A percentile compares a stretch with the other conserved stretches of the same genome.
These are phyloP conservation scores for Gossypium herbaceum DNA, from an alignment of 345 rosid species.

Conservation along the genomic window DNA sequence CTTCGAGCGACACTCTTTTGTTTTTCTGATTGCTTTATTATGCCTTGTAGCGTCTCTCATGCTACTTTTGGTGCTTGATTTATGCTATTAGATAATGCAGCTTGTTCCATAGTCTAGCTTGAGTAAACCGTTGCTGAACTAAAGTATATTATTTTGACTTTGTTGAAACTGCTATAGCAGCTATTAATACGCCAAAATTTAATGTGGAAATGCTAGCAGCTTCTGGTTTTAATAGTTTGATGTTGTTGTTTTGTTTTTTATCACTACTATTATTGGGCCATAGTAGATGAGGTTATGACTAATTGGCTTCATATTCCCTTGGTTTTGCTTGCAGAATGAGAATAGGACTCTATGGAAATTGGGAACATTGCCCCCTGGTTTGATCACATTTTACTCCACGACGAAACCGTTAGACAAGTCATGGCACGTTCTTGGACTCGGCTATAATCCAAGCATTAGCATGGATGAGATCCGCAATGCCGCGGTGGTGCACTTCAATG, in stretches of 20 bases:
- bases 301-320: not conserved
- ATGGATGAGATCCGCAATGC: slow-evolving; percentile 61
- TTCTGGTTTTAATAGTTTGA: not conserved
- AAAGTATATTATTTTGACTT: not conserved
- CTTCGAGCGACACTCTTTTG: not conserved
- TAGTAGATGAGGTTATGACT: not conserved
- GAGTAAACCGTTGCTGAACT: not conserved
- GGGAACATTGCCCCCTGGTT: slow-evolving; percentile 32
- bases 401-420: slow-evolving; percentile 91
- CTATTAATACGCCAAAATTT: not conserved
- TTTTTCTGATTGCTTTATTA: not conserved
- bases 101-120: not conserved
- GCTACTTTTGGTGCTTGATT: not conserved
- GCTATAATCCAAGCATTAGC: slow-evolving; percentile 90
- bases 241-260: not conserved
- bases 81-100: not conserved
- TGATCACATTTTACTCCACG: slow-evolving; percentile 89
- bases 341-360: slow-evolving; percentile 87
- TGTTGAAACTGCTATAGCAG: not conserved
- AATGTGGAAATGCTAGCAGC: not conserved
- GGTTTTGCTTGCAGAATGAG: slow-evolving; percentile 75
- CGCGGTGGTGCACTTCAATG: not conserved
- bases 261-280: not conserved
- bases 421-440: slow-evolving; percentile 95
- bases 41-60: not conserved